These are phyloP conservation scores for Pluteus cervinus DNA, from an alignment of 768 basidiomycete genomes.

Conservation along the genomic window DNA sequence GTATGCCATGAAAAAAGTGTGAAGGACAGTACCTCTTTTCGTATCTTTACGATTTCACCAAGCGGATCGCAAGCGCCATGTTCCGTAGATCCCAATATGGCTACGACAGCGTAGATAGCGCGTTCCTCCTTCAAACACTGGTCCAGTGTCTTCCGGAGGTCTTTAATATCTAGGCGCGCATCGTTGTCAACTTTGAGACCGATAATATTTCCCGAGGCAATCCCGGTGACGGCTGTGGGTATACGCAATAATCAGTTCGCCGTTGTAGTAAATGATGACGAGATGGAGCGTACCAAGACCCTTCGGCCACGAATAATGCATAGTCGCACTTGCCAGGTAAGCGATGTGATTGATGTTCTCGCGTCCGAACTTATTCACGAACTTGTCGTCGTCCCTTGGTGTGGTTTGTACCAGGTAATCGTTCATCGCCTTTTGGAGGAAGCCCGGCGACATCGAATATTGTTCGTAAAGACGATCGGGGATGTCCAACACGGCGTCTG, in stretches of 20 bases:
- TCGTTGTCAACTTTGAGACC: slow-evolving; percentile 26
- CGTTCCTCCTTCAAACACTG: slow-evolving; percentile 22
- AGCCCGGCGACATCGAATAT: slow-evolving; percentile 26
- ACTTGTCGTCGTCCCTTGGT: slow-evolving; percentile 31
- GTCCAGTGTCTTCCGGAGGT: slow-evolving; percentile 20
- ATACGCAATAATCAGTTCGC: no score
- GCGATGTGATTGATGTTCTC: slow-evolving; percentile 15
- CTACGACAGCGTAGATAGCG: slow-evolving; percentile 36
- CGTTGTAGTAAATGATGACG: slow-evolving; percentile 4
- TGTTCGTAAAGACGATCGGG: slow-evolving; percentile 23
- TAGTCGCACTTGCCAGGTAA: slow-evolving; percentile 24
- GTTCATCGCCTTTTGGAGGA: slow-evolving; percentile 22
- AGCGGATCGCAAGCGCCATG: slow-evolving; percentile 39
- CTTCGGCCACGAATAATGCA: slow-evolving; percentile 46
- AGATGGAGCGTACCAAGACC: slow-evolving; percentile 26
- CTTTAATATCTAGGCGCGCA: slow-evolving; percentile 27
- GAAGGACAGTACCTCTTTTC: no score
- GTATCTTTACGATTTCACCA: slow-evolving; percentile 26
- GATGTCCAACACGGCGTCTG: slow-evolving; percentile 26
- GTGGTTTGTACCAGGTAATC: slow-evolving; percentile 29
- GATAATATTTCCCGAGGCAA: slow-evolving; percentile 33
- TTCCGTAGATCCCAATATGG: slow-evolving; percentile 37
- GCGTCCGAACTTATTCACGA: slow-evolving; percentile 15
- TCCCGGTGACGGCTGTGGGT: slow-evolving; percentile 31
- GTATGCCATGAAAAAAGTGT: no score